A percentile compares a stretch with the other conserved stretches of the same genome.
phyloP scores from a whole-genome alignment of 805 yeast genomes.

The Candida ascalaphidarum region DNA sequence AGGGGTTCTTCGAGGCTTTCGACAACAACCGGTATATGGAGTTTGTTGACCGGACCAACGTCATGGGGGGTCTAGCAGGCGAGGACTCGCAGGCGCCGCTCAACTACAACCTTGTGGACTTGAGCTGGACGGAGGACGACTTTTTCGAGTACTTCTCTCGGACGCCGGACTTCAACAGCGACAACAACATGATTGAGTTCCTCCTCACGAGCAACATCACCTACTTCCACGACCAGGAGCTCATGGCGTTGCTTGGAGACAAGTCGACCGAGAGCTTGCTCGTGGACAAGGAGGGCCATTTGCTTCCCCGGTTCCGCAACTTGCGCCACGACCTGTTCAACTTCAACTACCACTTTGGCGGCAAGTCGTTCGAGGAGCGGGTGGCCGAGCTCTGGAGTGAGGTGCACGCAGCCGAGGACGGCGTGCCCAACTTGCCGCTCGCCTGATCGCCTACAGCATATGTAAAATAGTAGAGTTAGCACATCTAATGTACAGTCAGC shows the following conservation, averaged over 20 bases:
- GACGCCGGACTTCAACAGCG: slow-evolving; percentile 7
- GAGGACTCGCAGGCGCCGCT: slow-evolving; percentile 2
- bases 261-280: slow-evolving; percentile 12
- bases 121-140: slow-evolving; percentile 9
- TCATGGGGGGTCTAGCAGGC: background rate
- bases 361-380: slow-evolving; percentile 1
- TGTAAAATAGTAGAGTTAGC: no score
- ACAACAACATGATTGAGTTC: slow-evolving; percentile 21
- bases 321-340: slow-evolving; percentile 4
- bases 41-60: slow-evolving; percentile 4
- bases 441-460: background rate
- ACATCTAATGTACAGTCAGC: no score
- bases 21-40: slow-evolving; percentile 7
- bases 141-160: slow-evolving; percentile 16
- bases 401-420: no score
- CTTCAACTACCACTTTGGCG: background rate
- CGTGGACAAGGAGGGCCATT: slow-evolving; percentile 3
- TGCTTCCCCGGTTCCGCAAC: slow-evolving; percentile 1
- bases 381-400: background rate
- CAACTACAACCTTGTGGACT: slow-evolving; percentile 1
- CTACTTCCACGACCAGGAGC: slow-evolving; percentile 23
- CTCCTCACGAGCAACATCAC: slow-evolving; percentile 21
- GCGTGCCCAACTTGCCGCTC: background rate
- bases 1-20: slow-evolving; percentile 12
- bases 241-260: slow-evolving; percentile 12